Percentiles rank a stretch among this genome's conserved stretches.
Conservation (phyloP, 495 filamentous ascomycete species). For the Neurospora sp. region DNA sequence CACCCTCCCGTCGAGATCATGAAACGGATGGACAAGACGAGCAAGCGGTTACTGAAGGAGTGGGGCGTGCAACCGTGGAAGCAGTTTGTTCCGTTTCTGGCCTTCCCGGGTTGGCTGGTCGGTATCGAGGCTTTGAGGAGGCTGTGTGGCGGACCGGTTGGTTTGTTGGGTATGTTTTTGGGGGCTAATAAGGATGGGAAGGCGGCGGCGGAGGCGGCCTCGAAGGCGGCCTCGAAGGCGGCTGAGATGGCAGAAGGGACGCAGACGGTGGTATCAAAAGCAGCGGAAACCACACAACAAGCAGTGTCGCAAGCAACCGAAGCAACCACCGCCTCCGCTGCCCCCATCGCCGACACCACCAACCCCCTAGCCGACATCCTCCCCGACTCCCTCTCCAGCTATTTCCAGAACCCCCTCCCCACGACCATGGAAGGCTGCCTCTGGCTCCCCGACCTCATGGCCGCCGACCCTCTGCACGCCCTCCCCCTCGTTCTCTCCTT, state of each 20-base stretch:
- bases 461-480: slow-evolving; percentile 56
- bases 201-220: slow-evolving; percentile 1
- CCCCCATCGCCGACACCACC: neutral
- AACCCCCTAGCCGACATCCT: neutral
- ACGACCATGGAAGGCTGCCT: slow-evolving; percentile 60
- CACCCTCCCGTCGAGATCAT: neutral
- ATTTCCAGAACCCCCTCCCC: neutral
- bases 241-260: neutral
- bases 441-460: slow-evolving; percentile 73
- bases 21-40: slow-evolving; percentile 15
- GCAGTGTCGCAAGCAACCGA: neutral
- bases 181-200: slow-evolving; percentile 4
- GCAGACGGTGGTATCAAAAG: neutral
- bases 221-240: neutral
- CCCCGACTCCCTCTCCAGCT: neutral
- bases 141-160: slow-evolving; percentile 48
- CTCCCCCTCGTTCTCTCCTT: slow-evolving; percentile 53
- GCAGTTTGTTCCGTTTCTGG: slow-evolving; percentile 24
- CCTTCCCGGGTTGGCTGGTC: slow-evolving; percentile 57
- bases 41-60: slow-evolving; percentile 29
- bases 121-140: slow-evolving; percentile 57
- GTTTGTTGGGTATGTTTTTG: slow-evolving; percentile 37
- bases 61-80: slow-evolving; percentile 46
- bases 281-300: neutral
- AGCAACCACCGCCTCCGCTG: neutral